Conservation (phyloP, 768 basidiomycete genomes). For the Zangia roseola region DNA sequence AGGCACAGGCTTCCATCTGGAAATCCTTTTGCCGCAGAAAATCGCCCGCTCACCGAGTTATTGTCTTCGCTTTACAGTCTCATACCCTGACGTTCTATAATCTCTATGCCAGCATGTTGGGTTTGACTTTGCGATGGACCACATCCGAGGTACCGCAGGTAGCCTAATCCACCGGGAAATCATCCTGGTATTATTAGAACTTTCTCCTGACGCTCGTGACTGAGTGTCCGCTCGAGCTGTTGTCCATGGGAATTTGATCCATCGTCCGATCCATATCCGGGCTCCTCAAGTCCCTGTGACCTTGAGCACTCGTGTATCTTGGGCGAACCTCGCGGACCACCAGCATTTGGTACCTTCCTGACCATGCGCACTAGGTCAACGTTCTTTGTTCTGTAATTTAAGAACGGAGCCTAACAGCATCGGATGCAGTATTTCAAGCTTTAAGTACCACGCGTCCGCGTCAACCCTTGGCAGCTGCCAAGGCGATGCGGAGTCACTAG, state of each 20-base stretch:
- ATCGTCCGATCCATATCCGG: neutral
- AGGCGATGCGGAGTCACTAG: too few relatives aligned
- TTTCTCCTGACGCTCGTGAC: neutral
- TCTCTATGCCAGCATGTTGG: neutral
- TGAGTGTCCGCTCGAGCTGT: neutral
- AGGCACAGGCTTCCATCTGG: neutral
- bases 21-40: slow-evolving; percentile 6
- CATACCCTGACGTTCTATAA: too few relatives aligned
- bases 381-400: neutral
- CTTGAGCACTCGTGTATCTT: slow-evolving; percentile 8
- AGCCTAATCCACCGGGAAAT: neutral
- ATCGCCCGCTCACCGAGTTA: neutral
- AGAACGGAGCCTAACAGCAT: neutral
- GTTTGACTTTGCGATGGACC: neutral
- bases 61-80: too few relatives aligned
- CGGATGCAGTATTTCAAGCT: too few relatives aligned
- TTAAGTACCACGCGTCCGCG: too few relatives aligned
- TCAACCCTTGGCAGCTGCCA: too few relatives aligned
- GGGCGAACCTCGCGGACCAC: neutral
- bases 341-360: neutral
- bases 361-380: neutral
- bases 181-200: too few relatives aligned
- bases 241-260: neutral
- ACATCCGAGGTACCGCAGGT: too few relatives aligned
- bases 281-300: neutral